Percentiles rank a stretch among this genome's conserved stretches.
Conservation (phyloP, 177 flowering plant genomes). For the Vitis hybrid region DNA sequence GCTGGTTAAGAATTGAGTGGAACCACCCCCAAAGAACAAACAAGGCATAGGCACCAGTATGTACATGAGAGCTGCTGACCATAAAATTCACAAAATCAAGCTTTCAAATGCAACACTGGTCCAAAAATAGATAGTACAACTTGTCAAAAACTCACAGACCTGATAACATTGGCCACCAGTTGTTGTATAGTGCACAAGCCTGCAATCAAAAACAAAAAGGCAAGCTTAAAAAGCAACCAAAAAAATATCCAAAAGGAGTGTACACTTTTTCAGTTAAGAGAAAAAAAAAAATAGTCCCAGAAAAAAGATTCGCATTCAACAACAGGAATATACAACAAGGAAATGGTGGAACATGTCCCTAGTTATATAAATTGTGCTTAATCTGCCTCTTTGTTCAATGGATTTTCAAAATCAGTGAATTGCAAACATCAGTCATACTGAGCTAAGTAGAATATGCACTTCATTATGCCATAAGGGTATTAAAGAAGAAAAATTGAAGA, state of each 20-base stretch:
- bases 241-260: not conserved
- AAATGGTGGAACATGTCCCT: too few species aligned
- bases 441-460: too few species aligned
- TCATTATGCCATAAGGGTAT: too few species aligned
- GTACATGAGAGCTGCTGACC: conserved; percentile 79
- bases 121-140: not conserved
- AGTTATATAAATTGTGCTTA: too few species aligned
- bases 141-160: conserved; percentile 35
- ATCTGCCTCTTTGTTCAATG: too few species aligned
- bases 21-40: conserved; percentile 91
- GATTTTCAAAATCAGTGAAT: too few species aligned
- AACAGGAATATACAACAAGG: too few species aligned
- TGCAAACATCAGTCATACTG: too few species aligned
- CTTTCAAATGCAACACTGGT: not conserved
- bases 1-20: conserved; percentile 81
- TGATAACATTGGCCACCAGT: conserved; percentile 99
- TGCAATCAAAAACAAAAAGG: conserved; percentile 25
- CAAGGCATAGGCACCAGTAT: conserved; percentile 98
- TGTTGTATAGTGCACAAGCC: conserved; percentile 94
- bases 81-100: conserved; percentile 10
- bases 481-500: too few species aligned
- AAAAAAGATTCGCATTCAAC: too few species aligned
- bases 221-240: not conserved
- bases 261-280: too few species aligned
- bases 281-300: too few species aligned